Conservation (phyloP, 192 early-diverging fungal genomes). For the Podila epicladia region DNA sequence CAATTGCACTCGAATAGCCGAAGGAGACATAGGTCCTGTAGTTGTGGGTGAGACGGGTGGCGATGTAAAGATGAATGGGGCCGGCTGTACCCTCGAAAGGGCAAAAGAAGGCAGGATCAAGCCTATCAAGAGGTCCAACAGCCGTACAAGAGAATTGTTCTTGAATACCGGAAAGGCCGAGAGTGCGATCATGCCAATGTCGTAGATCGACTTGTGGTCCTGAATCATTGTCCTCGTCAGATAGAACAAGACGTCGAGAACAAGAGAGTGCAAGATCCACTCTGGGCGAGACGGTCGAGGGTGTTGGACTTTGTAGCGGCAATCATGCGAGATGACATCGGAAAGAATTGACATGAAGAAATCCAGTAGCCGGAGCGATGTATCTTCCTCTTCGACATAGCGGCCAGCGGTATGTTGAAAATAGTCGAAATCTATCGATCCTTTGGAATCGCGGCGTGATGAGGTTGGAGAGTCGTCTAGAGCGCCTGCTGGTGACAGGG, state of each 20-base stretch:
- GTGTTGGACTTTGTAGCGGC: constrained; percentile 55
- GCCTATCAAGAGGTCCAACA: constrained; percentile 55
- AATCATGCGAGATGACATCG: constrained; percentile 66
- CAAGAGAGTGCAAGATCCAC: constrained; percentile 56
- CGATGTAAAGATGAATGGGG: constrained; percentile 3
- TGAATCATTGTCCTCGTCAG: constrained; percentile 28
- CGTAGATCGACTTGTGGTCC: constrained; percentile 55
- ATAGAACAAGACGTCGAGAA: constrained; percentile 54
- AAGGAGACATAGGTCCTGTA: constrained; percentile 20
- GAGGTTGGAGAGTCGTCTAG: constrained; percentile 26
- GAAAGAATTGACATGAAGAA: constrained; percentile 55
- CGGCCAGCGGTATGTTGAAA: constrained; percentile 18
- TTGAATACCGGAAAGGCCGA: constrained; percentile 63
- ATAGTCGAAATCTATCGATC: constrained; percentile 29
- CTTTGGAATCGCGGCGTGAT: constrained; percentile 9
- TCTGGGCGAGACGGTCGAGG: constrained; percentile 63
- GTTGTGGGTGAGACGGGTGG: constrained; percentile 9
- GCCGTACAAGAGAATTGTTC: constrained; percentile 47
- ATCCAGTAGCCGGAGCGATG: constrained; percentile 39
- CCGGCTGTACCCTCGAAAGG: constrained; percentile 11
- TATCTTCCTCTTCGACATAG: constrained; percentile 26
- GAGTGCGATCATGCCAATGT: constrained; percentile 60
- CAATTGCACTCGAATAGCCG: constrained; percentile 43
- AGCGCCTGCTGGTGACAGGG: constrained; percentile 17
- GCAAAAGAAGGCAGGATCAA: constrained; percentile 58